These are phyloP conservation scores for Asterochloris erici DNA, from an alignment of 139 green algal genomes.

Conservation along the genomic window DNA sequence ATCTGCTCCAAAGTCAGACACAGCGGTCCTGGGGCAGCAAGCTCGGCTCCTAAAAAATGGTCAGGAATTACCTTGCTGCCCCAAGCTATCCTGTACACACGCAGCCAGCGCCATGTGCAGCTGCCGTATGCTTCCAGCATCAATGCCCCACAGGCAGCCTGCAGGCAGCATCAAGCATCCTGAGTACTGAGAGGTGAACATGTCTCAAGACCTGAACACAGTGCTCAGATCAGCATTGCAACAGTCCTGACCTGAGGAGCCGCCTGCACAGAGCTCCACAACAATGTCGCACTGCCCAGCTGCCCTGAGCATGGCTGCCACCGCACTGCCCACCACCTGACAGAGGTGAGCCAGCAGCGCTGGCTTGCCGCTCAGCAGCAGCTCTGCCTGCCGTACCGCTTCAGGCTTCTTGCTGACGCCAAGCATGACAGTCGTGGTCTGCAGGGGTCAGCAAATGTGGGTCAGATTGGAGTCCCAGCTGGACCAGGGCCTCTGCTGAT, in stretches of 20 bases:
- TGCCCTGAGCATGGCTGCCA: constrained; percentile 26
- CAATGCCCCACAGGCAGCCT: background rate
- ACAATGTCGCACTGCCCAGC: constrained; percentile 45
- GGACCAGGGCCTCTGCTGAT: background rate
- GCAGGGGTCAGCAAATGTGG: background rate
- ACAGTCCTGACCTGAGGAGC: constrained; percentile 21
- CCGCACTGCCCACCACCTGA: constrained; percentile 14
- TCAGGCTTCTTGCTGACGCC: constrained; percentile 79
- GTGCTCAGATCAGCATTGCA: background rate
- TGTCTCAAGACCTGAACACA: background rate
- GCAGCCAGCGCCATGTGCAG: background rate
- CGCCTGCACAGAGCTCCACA: constrained; percentile 47
- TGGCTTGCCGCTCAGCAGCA: constrained; percentile 53
- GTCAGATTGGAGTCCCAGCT: background rate
- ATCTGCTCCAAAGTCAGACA: too few relatives aligned
- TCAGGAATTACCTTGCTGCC: background rate
- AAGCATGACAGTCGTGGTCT: constrained; percentile 22
- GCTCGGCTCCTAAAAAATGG: background rate
- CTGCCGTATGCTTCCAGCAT: background rate
- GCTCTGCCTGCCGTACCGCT: constrained; percentile 48
- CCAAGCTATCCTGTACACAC: background rate
- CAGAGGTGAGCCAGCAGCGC: constrained; percentile 46
- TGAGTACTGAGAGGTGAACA: too few relatives aligned
- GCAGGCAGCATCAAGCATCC: background rate
- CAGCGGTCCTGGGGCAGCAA: background rate